phyloP scores from a whole-genome alignment of 2,329 filamentous ascomycete genomes.

The Pseudogymnoascus sp. region DNA sequence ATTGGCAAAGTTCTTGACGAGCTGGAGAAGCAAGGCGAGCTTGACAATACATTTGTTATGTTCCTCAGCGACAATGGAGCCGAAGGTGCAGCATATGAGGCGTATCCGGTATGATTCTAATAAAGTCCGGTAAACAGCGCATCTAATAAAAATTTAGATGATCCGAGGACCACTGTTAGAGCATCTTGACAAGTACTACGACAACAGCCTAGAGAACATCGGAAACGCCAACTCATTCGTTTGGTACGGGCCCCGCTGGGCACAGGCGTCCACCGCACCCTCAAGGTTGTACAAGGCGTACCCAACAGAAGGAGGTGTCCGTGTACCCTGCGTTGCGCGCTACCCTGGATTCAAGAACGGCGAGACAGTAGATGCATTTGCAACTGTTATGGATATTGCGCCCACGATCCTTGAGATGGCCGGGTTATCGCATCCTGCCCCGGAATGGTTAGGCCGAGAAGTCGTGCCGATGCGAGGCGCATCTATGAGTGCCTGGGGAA shows the following conservation, averaged over 20 bases:
- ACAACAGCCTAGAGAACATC: slow-evolving; percentile 41
- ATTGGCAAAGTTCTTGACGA: slow-evolving; percentile 40
- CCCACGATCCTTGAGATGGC: slow-evolving; percentile 37
- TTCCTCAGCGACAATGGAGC: slow-evolving; percentile 46
- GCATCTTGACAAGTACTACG: slow-evolving; percentile 31
- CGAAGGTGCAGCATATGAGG: slow-evolving; percentile 40
- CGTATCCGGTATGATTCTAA: slow-evolving; percentile 30
- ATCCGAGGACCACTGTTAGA: slow-evolving; percentile 15
- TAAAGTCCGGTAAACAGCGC: too few relatives aligned
- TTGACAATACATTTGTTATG: slow-evolving; percentile 42
- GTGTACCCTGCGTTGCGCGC: slow-evolving; percentile 32
- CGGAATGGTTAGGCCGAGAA: slow-evolving; percentile 37
- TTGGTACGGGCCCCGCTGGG: slow-evolving; percentile 38
- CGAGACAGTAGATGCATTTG: slow-evolving; percentile 29
- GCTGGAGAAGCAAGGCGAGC: slow-evolving; percentile 38
- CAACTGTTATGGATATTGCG: slow-evolving; percentile 36
- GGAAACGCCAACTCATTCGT: slow-evolving; percentile 40
- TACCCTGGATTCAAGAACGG: slow-evolving; percentile 21
- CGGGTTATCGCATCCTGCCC: slow-evolving; percentile 33
- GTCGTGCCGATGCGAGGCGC: slow-evolving; percentile 45
- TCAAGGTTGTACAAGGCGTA: slow-evolving; percentile 36
- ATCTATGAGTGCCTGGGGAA: slow-evolving; percentile 37
- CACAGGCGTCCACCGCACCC: slow-evolving; percentile 36
- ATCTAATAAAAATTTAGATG: slow-evolving; percentile 25
- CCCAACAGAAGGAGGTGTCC: slow-evolving; percentile 35